Percentiles rank a stretch among this genome's conserved stretches.
Conservation (phyloP, 805 yeast species). For the Tetrapisispora taiwanensis region DNA sequence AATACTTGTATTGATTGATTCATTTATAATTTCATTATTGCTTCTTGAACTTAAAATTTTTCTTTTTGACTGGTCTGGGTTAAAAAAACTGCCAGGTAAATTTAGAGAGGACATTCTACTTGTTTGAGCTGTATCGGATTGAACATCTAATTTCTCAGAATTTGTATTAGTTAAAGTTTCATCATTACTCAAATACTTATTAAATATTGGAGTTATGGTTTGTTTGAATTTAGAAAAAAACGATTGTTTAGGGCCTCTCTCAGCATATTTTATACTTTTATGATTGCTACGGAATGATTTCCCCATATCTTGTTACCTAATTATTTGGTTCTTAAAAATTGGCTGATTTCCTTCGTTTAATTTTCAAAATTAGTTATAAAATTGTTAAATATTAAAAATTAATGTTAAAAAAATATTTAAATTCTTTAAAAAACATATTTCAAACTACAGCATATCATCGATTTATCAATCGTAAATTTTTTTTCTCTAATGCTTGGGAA, state of each 20-base stretch:
- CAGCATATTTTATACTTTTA: neutral
- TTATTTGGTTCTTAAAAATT: too few species aligned
- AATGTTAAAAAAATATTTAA: too few species aligned
- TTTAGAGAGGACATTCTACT: neutral
- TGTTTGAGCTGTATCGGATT: too few species aligned
- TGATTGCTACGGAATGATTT: slow-evolving; percentile 2
- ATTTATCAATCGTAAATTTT: neutral
- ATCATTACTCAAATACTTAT: neutral
- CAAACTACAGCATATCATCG: neutral
- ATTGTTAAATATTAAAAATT: too few species aligned
- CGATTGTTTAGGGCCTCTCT: neutral
- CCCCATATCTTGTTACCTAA: neutral
- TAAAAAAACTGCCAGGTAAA: slow-evolving; percentile 25
- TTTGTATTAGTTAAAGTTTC: neutral
- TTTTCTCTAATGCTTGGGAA: neutral
- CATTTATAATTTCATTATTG: slow-evolving; percentile 9
- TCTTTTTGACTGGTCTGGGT: slow-evolving; percentile 6
- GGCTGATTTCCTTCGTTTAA: too few species aligned
- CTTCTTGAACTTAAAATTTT: slow-evolving; percentile 1
- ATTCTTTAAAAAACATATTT: too few species aligned
- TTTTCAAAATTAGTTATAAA: too few species aligned
- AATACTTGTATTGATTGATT: neutral
- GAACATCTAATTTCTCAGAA: too few species aligned
- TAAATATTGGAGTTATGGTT: neutral
- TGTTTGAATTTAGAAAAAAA: slow-evolving; percentile 1